A percentile compares a stretch with the other conserved stretches of the same genome.
These are phyloP conservation scores for Phytopythium vexans DNA, from an alignment of 352 stramenopile genomes.

Conservation along the genomic window DNA sequence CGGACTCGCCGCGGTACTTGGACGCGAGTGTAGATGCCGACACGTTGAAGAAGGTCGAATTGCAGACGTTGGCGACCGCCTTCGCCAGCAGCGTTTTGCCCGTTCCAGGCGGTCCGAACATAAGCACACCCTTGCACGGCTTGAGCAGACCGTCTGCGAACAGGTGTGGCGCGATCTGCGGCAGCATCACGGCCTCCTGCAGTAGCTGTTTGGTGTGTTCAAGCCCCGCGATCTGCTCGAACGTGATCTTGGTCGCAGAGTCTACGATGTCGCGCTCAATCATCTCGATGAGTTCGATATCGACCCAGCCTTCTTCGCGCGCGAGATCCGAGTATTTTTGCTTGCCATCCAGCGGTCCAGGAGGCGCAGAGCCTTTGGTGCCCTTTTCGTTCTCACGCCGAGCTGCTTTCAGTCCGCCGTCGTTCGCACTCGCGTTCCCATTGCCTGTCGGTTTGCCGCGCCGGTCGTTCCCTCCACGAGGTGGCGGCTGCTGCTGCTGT, in stretches of 20 bases:
- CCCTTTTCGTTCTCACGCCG: conserved; percentile 37
- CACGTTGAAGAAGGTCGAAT: conserved; percentile 98
- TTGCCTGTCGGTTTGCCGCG: conserved; percentile 15
- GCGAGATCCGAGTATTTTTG: conserved; percentile 79
- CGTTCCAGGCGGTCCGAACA: conserved; percentile 87
- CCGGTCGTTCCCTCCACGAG: conserved; percentile 16
- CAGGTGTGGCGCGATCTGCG: conserved; percentile 79
- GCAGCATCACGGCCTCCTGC: conserved; percentile 84
- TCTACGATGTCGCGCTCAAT: conserved; percentile 88
- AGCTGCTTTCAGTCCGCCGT: conserved; percentile 37
- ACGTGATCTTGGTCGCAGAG: conserved; percentile 60
- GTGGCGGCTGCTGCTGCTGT: conserved; percentile 27
- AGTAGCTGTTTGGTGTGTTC: conserved; percentile 82
- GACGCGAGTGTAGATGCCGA: conserved; percentile 88
- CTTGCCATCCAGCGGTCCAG: conserved; percentile 22
- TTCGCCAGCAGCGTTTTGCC: conserved; percentile 90
- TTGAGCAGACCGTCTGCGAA: conserved; percentile 80
- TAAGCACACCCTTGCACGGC: conserved; percentile 78
- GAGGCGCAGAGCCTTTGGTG: neutral
- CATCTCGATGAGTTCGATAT: conserved; percentile 81
- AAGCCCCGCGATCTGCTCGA: conserved; percentile 74
- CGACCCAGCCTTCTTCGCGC: conserved; percentile 64
- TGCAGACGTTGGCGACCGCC: conserved; percentile 93
- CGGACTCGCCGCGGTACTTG: conserved; percentile 93
- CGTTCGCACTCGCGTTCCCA: conserved; percentile 24